Evolutionary conservation across 2,329 filamentous ascomycete genomes (phyloP), one percentile per base, ranked within the genome.

Genomic region (Colletotrichum orbiculare): DNA sequence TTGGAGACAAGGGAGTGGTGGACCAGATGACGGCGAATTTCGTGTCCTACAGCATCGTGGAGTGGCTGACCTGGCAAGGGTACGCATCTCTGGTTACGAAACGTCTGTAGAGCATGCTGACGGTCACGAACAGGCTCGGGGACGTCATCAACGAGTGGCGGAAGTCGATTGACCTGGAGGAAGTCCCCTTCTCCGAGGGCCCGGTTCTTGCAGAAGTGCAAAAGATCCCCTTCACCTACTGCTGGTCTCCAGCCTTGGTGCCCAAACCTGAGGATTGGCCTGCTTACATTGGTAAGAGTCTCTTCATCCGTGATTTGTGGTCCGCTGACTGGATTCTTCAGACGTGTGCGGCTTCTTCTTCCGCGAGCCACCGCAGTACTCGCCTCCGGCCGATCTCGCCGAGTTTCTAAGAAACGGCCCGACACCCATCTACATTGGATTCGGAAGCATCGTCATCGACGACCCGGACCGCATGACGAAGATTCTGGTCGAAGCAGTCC

Each of bases 11-110:
- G 68, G 65, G 17, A 17, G 64, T 62, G 12, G 68, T 60, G 50
- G 67, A 87, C 85, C 3, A 52, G 11, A 89, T 91, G 69, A 80
- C 84, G 2, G 84, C 89, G 2, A 92, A 93, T 69, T 92, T 89
- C 69, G 83, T 92, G 9, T 90, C 88, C 0, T 93, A 93, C 70
- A 85, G 86, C 1, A 79, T 93, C 45, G 88, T 93, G 1, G 91
- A 93, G 64, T 89, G 92, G 83, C 82, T 93, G 78, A 91, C 91
- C 10, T 93, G 91, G 91, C 90, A 93, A 76, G 91, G 91, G 71
- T 72, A 64, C 62, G 69, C 1, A 41, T 8, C 43, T 8, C 13
- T 34, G 8, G 0, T 4, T 0, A 0, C 4, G 0, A 2, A 8
- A 17, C 2, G 6, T n/a, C 0, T n/a, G 0, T 17, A 1, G n/a